phyloP scores from a whole-genome alignment of 2,329 filamentous ascomycete genomes.

The Fusarium sacchari region DNA sequence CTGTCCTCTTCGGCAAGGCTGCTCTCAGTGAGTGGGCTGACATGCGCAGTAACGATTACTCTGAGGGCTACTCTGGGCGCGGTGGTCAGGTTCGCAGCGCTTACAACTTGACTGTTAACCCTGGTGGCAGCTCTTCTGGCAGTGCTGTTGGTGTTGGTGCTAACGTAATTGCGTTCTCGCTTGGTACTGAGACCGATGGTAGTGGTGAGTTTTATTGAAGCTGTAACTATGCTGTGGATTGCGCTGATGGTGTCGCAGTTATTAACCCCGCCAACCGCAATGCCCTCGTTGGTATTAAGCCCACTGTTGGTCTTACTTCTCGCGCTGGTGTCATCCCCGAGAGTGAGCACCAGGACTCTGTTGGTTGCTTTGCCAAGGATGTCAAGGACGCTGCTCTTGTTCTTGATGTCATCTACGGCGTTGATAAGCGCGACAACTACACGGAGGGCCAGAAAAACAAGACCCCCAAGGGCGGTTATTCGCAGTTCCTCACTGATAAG shows the following conservation, averaged over 20 bases:
- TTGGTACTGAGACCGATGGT: slow-evolving; percentile 81
- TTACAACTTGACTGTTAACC: slow-evolving; percentile 75
- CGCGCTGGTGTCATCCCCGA: slow-evolving; percentile 72
- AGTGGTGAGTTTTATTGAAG: slow-evolving; percentile 54
- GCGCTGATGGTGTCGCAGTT: slow-evolving; percentile 51
- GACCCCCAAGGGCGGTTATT: slow-evolving; percentile 66
- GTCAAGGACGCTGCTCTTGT: slow-evolving; percentile 74
- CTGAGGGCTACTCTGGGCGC: slow-evolving; percentile 72
- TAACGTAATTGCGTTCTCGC: slow-evolving; percentile 69
- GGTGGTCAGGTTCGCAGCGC: slow-evolving; percentile 72
- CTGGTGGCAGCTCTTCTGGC: slow-evolving; percentile 75
- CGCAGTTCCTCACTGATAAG: slow-evolving; percentile 64
- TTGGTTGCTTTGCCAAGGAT: slow-evolving; percentile 74
- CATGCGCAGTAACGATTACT: slow-evolving; percentile 74
- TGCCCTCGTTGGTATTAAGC: slow-evolving; percentile 77
- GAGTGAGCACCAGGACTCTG: slow-evolving; percentile 72
- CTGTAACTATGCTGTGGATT: no score
- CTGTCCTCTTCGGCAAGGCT: slow-evolving; percentile 76
- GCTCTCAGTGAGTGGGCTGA: slow-evolving; percentile 79
- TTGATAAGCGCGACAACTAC: slow-evolving; percentile 72
- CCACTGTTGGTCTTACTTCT: slow-evolving; percentile 78
- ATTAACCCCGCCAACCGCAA: slow-evolving; percentile 78
- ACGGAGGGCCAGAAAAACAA: slow-evolving; percentile 66
- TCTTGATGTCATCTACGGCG: slow-evolving; percentile 74
- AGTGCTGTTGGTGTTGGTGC: slow-evolving; percentile 71